A percentile compares a stretch with the other conserved stretches of the same genome.
phyloP scores from a whole-genome alignment of 1,284 basidiomycete genomes.

The Blastosporella zonata region DNA sequence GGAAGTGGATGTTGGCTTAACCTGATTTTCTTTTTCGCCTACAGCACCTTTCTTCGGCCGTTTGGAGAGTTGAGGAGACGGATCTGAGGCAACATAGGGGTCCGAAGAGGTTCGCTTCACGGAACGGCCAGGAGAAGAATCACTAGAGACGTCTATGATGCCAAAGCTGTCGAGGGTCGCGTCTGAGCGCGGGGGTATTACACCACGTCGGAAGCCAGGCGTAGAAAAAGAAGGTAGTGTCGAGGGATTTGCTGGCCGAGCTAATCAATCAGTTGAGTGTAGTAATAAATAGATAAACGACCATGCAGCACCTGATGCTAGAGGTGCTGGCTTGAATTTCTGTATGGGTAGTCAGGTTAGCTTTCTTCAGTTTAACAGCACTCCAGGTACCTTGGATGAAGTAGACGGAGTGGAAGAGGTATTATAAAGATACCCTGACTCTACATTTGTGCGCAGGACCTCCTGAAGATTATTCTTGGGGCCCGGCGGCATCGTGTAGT shows the following conservation, averaged over 20 bases:
- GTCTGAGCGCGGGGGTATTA: constrained; percentile 16
- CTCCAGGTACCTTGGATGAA: constrained; percentile 13
- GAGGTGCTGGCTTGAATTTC: constrained; percentile 18
- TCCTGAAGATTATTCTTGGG: constrained; percentile 39
- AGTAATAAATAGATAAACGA: background rate
- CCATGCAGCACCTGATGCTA: constrained; percentile 5
- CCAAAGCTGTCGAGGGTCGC: constrained; percentile 22
- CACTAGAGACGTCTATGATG: constrained; percentile 37
- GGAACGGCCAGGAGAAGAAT: constrained; percentile 29
- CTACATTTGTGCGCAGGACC: constrained; percentile 28
- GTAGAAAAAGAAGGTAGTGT: constrained; percentile 40
- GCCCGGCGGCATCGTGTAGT: constrained; percentile 19
- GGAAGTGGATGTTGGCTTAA: constrained; percentile 9
- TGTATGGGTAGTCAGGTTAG: constrained; percentile 3
- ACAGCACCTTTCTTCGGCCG: constrained; percentile 34
- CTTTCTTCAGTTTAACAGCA: background rate
- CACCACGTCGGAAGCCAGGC: constrained; percentile 34
- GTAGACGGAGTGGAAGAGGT: constrained; percentile 2
- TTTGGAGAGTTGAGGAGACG: constrained; percentile 35
- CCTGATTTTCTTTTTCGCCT: constrained; percentile 38
- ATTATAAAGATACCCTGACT: constrained; percentile 6
- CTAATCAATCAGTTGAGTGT: constrained; percentile 14
- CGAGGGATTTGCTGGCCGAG: constrained; percentile 21
- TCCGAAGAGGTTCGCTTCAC: constrained; percentile 47
- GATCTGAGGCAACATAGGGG: constrained; percentile 29